Conservation (phyloP, 345 rosid genomes). For the Brassica incana region DNA sequence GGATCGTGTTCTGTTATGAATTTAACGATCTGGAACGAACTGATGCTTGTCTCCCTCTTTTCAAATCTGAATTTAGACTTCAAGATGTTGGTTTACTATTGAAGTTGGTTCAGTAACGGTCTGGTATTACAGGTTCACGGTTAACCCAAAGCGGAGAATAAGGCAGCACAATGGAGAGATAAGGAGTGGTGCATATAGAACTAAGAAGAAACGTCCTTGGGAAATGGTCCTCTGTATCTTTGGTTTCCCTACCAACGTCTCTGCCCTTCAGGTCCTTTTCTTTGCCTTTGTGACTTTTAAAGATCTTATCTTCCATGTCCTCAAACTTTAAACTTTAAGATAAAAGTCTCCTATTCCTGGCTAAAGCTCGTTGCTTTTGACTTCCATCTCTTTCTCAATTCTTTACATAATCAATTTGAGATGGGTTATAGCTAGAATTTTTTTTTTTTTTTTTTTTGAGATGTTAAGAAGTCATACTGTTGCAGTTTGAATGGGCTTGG, state of each 20-base stretch:
- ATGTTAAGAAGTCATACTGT: neutral
- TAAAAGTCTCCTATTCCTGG: neutral
- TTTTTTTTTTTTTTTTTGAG: neutral
- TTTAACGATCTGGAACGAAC: neutral
- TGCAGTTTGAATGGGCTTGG: constrained; percentile 99
- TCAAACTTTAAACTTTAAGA: neutral
- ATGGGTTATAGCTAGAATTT: neutral
- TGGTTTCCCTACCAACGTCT: constrained; percentile 81
- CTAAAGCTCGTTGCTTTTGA: neutral
- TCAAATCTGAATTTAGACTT: neutral
- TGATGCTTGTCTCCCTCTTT: neutral
- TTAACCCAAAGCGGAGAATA: constrained; percentile 81
- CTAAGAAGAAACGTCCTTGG: constrained; percentile 88
- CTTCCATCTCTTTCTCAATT: neutral
- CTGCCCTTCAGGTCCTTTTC: constrained; percentile 81
- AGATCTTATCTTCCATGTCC: neutral
- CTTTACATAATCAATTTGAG: neutral
- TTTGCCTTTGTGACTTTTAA: neutral
- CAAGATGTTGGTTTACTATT: neutral
- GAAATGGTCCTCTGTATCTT: constrained; percentile 85
- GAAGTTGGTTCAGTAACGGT: neutral
- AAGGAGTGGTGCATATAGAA: constrained; percentile 77
- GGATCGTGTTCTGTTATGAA: neutral
- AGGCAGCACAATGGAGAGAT: constrained; percentile 93
- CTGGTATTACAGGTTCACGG: constrained; percentile 63